Evolutionary conservation across 2,329 filamentous ascomycete genomes (phyloP), one percentile per base, ranked within the genome.

Genomic region (Clarireedia hainanense): DNA sequence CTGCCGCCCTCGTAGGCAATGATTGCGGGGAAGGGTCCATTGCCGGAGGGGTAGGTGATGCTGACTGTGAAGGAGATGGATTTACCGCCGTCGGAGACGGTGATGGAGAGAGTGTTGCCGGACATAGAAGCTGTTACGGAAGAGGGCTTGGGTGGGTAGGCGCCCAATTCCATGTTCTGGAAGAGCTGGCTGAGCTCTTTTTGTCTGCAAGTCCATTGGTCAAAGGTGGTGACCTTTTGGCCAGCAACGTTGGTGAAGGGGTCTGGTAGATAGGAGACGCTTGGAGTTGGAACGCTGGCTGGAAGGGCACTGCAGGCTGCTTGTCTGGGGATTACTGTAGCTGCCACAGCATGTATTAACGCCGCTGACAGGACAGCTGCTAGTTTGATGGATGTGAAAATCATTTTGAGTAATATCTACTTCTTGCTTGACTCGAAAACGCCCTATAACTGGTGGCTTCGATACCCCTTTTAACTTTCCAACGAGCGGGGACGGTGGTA

Each of bases 1-100:
- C 75, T 80, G 6, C 75, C 69, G 40, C 72, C 77, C 43, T 79
- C 80, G 60, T 79, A 78, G 52, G 75, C 75, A 62, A 84, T 81
- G 67, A 84, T 78, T 58, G 79, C 80, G 6, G 80, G 78, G 64
- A 76, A 77, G 2, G 79, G 78, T 53, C 76, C 74, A 26, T 30
- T 42, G 10, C 12, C 20, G 4, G 65, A 70, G 6, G 72, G 70
- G 64, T 74, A 73, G 39, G 58, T 68, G 68, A 80, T 74, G 36
- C 68, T 65, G 3, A 73, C 72, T 42, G 67, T 71, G 67, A 77
- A 76, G 6, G 73, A 74, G 47, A 76, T 73, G 24, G 72, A 72
- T 63, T 75, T 75, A 60, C 72, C 71, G 47, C 69, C 72, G 14
- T 74, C 73, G 14, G 72, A 74, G 42, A 76, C 70, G 60, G 68